Conservation (phyloP, 78 protist species). For the Chrysochromulina parva region DNA sequence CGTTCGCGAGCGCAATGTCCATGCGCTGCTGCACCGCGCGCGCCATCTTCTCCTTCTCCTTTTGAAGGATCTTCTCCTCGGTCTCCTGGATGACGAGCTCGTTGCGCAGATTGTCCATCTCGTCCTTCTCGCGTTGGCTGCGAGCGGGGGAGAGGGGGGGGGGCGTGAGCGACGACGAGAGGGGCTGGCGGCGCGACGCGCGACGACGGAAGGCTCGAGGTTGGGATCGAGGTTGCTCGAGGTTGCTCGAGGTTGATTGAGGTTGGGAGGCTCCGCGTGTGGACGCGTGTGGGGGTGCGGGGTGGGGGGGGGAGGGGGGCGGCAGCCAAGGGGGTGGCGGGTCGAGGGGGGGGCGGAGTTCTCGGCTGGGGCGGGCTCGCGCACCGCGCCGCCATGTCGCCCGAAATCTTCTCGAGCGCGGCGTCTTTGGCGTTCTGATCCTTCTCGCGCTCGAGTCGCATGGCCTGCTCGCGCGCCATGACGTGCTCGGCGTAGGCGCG, state of each 20-base stretch:
- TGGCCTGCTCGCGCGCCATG: slow-evolving; percentile 7
- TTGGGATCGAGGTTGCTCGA: too few relatives aligned
- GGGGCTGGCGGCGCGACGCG: too few relatives aligned
- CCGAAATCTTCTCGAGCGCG: slow-evolving; percentile 8
- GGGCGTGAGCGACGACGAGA: too few relatives aligned
- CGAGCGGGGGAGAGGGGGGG: too few relatives aligned
- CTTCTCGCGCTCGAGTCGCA: not conserved
- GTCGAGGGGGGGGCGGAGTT: too few relatives aligned
- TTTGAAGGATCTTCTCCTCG: not conserved
- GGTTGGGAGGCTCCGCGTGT: too few relatives aligned
- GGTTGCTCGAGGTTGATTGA: too few relatives aligned
- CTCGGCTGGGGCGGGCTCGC: too few relatives aligned
- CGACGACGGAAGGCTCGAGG: too few relatives aligned
- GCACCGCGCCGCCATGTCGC: not conserved
- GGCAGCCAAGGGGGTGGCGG: too few relatives aligned
- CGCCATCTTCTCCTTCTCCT: not conserved
- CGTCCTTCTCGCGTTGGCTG: slow-evolving; percentile 36
- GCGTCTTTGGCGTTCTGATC: not conserved
- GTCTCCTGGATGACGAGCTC: not conserved
- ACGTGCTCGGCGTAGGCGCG: not conserved
- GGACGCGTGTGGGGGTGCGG: too few relatives aligned
- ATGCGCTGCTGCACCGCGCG: not conserved
- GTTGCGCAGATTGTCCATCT: slow-evolving; percentile 51
- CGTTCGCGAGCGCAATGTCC: not conserved
- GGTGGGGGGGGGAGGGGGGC: too few relatives aligned